These are phyloP conservation scores for Aspergillus udagawae DNA, from an alignment of 2,329 filamentous ascomycete genomes.

Conservation along the genomic window DNA sequence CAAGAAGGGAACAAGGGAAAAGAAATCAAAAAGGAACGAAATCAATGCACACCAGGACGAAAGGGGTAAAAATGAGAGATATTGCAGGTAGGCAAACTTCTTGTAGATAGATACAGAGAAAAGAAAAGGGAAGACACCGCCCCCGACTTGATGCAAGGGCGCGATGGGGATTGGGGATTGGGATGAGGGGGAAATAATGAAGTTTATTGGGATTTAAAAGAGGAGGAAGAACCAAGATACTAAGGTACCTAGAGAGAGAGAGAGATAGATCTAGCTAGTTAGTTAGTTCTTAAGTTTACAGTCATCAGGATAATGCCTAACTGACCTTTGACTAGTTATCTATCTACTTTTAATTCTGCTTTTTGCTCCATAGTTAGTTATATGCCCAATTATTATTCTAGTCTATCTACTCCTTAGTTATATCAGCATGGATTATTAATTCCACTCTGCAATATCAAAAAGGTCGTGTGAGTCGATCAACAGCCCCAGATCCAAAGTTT, in stretches of 20 bases:
- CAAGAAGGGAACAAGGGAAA: neutral
- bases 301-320: neutral
- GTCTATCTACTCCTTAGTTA: neutral
- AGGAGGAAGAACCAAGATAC: neutral
- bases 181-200: neutral
- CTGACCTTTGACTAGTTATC: no score
- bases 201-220: neutral
- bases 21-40: conserved; percentile 5
- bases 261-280: no score
- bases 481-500: neutral
- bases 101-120: neutral
- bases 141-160: neutral
- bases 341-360: no score
- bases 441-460: neutral
- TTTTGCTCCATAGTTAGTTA: no score
- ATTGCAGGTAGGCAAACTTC: neutral
- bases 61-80: conserved; percentile 3
- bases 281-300: neutral
- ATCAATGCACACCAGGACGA: conserved; percentile 1
- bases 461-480: neutral
- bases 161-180: neutral
- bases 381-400: neutral
- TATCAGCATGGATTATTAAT: no score
- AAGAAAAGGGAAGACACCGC: neutral
- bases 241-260: no score